Evolutionary conservation across 2,329 filamentous ascomycete species (phyloP), one percentile per base, ranked within the genome.

Genomic region (Canariomyces notabilis): DNA sequence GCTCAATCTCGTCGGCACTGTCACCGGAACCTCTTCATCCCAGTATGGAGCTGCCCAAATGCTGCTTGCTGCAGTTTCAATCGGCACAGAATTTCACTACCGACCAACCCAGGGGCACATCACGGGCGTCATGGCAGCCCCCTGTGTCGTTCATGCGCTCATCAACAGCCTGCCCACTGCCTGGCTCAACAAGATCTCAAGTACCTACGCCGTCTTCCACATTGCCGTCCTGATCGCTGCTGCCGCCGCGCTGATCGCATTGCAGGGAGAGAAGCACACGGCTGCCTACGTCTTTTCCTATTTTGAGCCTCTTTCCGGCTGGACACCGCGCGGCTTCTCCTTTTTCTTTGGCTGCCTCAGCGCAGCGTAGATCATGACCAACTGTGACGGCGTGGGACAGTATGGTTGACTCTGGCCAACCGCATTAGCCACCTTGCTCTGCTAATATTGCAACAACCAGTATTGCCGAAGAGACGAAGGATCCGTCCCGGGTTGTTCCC

Each of bases 131-230:
- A 78, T 78, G 75, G 74, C 73, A 22, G 73, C 63, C 11, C 61
- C 77, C 34, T 74, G 73, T 8, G 62, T 78, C 31, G 50, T 77
- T 5, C 71, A 70, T 52, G 74, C 71, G 21, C 43, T 70, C 2
- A 66, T 78, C 52, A 79, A 79, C 62, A 76, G 72, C 6, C 58
- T 79, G 48, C 72, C 72, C 12, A 79, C 76, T 1, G 71, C 70
- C 52, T 76, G 74, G 72, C 74, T 79, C 64, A 75, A 77, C 61
- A 75, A 74, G 57, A 72, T 79, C 64, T 75, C 75, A 49, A 74
- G 74, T 54, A 65, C 63, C 15, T 79, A 79, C 56, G 75, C 77
- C 32, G 69, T 77, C 46, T 75, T 79, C 62, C 75, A 79, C 56
- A 67, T 76, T n/a, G 60, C 64, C 22, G 66, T 77, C 12, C 64